A percentile compares a stretch with the other conserved stretches of the same genome.
These are phyloP conservation scores for Kwoniella bestiolae DNA, from an alignment of 768 basidiomycete species.

Conservation along the genomic window DNA sequence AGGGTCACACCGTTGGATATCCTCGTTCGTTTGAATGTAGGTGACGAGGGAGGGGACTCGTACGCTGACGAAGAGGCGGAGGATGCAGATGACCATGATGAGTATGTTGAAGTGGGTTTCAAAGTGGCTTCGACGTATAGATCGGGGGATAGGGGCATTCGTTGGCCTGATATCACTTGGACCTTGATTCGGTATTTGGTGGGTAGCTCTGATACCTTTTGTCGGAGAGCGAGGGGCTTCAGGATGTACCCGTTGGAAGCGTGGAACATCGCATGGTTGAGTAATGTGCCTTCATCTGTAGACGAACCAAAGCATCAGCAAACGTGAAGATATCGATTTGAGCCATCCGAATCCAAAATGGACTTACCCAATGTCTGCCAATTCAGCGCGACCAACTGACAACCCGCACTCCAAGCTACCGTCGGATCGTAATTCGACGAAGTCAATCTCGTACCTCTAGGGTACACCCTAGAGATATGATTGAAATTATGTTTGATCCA, in stretches of 20 bases:
- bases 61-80: conserved; percentile 17
- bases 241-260: conserved; percentile 87
- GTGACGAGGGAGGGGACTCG: conserved; percentile 18
- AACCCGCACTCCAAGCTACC: conserved; percentile 84
- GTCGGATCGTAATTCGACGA: conserved; percentile 89
- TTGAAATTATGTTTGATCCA: conserved; percentile 83
- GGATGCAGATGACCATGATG: conserved; percentile 4
- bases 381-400: conserved; percentile 90
- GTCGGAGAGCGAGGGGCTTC: conserved; percentile 77
- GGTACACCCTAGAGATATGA: conserved; percentile 84
- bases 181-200: conserved; percentile 60
- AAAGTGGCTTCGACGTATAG: conserved; percentile 76
- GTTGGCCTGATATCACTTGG: conserved; percentile 83
- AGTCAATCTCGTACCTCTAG: conserved; percentile 76
- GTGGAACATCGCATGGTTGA: conserved; percentile 97
- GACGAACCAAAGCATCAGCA: not conserved
- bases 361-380: conserved; percentile 96
- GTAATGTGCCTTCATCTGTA: conserved; percentile 81
- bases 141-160: conserved; percentile 76
- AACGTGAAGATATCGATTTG: not conserved
- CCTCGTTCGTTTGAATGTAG: conserved; percentile 61
- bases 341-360: conserved; percentile 15
- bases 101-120: conserved; percentile 11
- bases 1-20: conserved; percentile 85
- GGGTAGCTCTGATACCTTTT: conserved; percentile 65